Base-by-base conservation (phyloP, 2,329 filamentous ascomycete species). In the Botrytis paeoniae region DNA sequence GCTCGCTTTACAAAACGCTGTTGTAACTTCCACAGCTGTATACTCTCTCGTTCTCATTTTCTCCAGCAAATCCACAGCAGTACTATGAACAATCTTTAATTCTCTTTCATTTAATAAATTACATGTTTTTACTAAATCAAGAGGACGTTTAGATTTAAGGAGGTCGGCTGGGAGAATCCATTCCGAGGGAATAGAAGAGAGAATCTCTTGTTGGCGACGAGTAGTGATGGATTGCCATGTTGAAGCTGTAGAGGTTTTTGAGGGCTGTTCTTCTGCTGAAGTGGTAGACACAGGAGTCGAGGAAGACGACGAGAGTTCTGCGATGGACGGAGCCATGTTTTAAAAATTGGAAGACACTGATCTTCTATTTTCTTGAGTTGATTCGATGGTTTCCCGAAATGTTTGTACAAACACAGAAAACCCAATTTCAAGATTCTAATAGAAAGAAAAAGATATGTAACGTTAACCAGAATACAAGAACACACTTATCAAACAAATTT, bases 1-100 rank as follows among this genome's bases (percentile, higher is more conserved):
- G 7, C 87, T 85, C 41, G 85, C 81, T 78, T 88, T 88, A 76
- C 86, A 88, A 75, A 88, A 89, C 0, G 86, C 85, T 70, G 79
- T 81, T 3, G 85, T 85, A 12, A 89, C 86, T 39, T 73, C 61
- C 45, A 71, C 54, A 39, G 73, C 84, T 8, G 82, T 87, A 83
- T 85, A 87, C 80, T 80, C 79, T 37, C 80, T 80, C 7, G 76
- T 76, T 57, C 76, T 76, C 35, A 83, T 79, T 60, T 82, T 81
- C 7, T 78, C 61, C 1, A 83, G 75, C 59, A 83, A 9, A 29
- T 68, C n/a, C 12, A 60, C 32, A 4, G 70, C 70, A n/a, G 77
- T 75, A 37, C 75, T 74, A 29, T 78, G 54, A 66, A 82, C 81
- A 3, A 81, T 81, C 68, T 12, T 12, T 6, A 73, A 18, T 9